Conservation (phyloP, 2,329 filamentous ascomycete species). For the Fusarium scirpi region DNA sequence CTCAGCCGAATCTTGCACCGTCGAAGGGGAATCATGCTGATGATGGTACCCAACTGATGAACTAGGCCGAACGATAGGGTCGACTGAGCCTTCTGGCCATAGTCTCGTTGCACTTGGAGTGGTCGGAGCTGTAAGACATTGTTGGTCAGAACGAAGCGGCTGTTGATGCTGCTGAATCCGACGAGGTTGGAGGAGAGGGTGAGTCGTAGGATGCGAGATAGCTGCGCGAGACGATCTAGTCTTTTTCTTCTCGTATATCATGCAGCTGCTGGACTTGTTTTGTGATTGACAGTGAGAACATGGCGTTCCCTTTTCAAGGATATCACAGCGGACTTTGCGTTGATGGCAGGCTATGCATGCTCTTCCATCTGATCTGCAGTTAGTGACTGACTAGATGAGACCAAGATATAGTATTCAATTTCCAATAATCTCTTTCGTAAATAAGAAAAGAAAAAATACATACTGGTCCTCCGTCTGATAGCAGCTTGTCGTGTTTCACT, state of each 20-base stretch:
- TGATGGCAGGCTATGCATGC: conserved; percentile 63
- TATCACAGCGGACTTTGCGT: conserved; percentile 64
- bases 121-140: conserved; percentile 45
- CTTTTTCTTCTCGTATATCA: conserved; percentile 63
- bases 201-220: conserved; percentile 40
- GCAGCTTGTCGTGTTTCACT: neutral
- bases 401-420: neutral
- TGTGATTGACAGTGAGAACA: conserved; percentile 62
- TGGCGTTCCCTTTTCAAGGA: conserved; percentile 59
- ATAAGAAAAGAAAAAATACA: conserved; percentile 1
- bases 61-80: conserved; percentile 23
- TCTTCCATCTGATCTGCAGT: conserved; percentile 48
- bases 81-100: conserved; percentile 25
- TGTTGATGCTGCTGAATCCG: conserved; percentile 45
- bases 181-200: conserved; percentile 61
- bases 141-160: conserved; percentile 46
- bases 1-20: conserved; percentile 28
- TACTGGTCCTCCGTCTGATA: conserved; percentile 30
- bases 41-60: conserved; percentile 19
- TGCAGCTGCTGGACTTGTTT: conserved; percentile 57
- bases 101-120: conserved; percentile 32
- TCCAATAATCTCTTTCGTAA: neutral
- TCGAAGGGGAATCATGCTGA: conserved; percentile 26
- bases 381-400: neutral
- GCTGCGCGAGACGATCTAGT: conserved; percentile 51